phyloP scores from a whole-genome alignment of 495 filamentous ascomycete species.

The Wilcoxina mikolae region DNA sequence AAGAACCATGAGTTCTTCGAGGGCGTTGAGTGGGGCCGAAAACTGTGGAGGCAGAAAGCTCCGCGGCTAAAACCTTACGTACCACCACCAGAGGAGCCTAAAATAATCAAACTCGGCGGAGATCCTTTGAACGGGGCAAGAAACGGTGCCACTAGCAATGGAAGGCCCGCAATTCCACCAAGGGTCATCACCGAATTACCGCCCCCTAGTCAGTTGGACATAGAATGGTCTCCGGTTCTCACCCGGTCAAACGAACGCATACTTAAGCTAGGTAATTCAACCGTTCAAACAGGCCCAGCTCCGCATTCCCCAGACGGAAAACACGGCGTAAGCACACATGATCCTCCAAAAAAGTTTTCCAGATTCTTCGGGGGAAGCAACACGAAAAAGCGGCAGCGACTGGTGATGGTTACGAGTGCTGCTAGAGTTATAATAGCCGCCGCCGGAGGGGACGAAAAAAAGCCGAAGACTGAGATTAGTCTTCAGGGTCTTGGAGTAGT shows the following conservation, averaged over 20 bases:
- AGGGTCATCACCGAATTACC: constrained; percentile 89
- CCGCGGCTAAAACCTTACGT: constrained; percentile 78
- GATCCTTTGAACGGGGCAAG: constrained; percentile 33
- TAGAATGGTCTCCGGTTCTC: constrained; percentile 96
- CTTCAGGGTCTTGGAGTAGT: constrained; percentile 65
- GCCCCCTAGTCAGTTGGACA: constrained; percentile 89
- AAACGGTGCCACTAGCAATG: constrained; percentile 15
- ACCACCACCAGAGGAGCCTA: constrained; percentile 59
- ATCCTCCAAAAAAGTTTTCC: constrained; percentile 68
- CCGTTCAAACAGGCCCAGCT: constrained; percentile 60
- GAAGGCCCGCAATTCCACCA: constrained; percentile 39
- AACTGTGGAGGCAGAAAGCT: constrained; percentile 80
- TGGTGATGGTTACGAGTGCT: constrained; percentile 91
- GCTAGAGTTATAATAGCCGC: constrained; percentile 79
- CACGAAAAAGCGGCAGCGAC: constrained; percentile 79
- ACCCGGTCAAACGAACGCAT: constrained; percentile 86
- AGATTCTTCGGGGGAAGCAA: constrained; percentile 81
- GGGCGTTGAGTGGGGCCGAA: constrained; percentile 71
- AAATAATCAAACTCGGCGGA: constrained; percentile 54
- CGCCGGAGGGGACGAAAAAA: constrained; percentile 92
- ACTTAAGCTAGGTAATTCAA: constrained; percentile 77
- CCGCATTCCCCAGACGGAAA: constrained; percentile 35
- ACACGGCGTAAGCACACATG: constrained; percentile 36
- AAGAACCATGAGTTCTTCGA: constrained; percentile 96
- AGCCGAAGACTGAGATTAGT: constrained; percentile 77